Evolutionary conservation across 805 yeast genomes (phyloP), one percentile per base, ranked within the genome.

Genomic region (Komagataella pseudopastoris): DNA sequence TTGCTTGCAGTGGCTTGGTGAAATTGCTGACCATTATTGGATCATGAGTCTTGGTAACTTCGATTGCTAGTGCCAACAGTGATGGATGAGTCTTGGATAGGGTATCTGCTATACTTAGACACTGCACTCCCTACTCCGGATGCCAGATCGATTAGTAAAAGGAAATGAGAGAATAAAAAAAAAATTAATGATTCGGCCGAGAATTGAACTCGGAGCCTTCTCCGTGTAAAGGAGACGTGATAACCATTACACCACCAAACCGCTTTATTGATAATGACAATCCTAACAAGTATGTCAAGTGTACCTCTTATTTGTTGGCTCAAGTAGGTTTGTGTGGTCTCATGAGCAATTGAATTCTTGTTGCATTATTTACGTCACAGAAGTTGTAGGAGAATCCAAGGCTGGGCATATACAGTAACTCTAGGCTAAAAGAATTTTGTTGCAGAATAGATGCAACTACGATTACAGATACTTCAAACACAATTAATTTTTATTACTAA

Each of bases 171-270:
- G 20, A 17, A 12, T 6, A 18, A 48, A 49, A 44, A 39, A 50
- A 50, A 30, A 50, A n/a, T 6, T 18, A 17, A 17, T 50, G 52
- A 50, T 30, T 49, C 39, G 47, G 50, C 46, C 20, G 52, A 49
- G 52, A 49, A 18, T 50, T 43, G 52, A 50, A 50, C 52, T 49
- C 52, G 20, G 46, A 49, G 22, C 52, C 52, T 50, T 49, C 52
- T 50, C 52, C 50, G 52, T 50, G 52, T 50, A 50, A 50, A 47
- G 50, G 52, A 50, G 52, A 50, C 52, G 52, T 50, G 52, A 50
- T 50, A 50, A 50, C 52, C 52, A 46, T 49, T 50, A 50, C 52
- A 50, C 52, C 52, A 50, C 50, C 47, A 18, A 49, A 30, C 52
- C 52, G 14, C 14, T 30, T 14, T 30, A 14, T 30, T 30, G 39